phyloP scores from a whole-genome alignment of 768 basidiomycete genomes.

The Panaeolus cyanescens region DNA sequence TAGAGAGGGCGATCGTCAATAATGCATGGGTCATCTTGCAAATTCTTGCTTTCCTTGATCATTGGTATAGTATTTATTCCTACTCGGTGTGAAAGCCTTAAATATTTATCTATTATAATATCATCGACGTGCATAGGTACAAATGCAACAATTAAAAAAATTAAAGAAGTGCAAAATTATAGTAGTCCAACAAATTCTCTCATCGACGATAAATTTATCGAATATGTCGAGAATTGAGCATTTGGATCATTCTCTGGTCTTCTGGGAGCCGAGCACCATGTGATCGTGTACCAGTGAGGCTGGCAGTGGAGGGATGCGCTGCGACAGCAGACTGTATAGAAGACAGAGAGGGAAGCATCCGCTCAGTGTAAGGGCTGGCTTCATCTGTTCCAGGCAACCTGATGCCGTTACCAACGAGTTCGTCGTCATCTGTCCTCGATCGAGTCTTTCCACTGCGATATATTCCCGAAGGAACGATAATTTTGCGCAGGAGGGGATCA shows the following conservation, averaged over 20 bases:
- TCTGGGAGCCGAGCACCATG: slow-evolving; percentile 47
- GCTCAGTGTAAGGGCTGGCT: slow-evolving; percentile 17
- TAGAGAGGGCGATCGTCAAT: no score
- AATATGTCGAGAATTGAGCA: slow-evolving; percentile 48
- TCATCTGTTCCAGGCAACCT: slow-evolving; percentile 14
- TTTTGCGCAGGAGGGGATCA: slow-evolving; percentile 42
- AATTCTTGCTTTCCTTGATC: no score
- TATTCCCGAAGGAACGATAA: slow-evolving; percentile 47
- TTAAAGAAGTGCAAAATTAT: background rate
- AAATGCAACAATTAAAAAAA: background rate
- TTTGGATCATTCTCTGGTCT: slow-evolving; percentile 62
- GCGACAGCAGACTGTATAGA: slow-evolving; percentile 36
- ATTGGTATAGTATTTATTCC: no score
- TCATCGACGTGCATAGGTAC: background rate
- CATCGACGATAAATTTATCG: slow-evolving; percentile 15
- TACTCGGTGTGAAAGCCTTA: no score
- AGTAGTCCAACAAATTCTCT: background rate
- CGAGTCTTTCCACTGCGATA: slow-evolving; percentile 49
- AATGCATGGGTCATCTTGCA: no score
- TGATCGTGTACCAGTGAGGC: slow-evolving; percentile 23
- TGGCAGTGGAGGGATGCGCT: slow-evolving; percentile 21
- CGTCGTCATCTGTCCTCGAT: slow-evolving; percentile 38
- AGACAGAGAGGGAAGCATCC: slow-evolving; percentile 42
- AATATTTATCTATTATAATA: background rate
- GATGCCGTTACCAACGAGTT: slow-evolving; percentile 12